Evolutionary conservation across 345 rosid genomes (phyloP).

Genomic region (Dimocarpus longan): DNA sequence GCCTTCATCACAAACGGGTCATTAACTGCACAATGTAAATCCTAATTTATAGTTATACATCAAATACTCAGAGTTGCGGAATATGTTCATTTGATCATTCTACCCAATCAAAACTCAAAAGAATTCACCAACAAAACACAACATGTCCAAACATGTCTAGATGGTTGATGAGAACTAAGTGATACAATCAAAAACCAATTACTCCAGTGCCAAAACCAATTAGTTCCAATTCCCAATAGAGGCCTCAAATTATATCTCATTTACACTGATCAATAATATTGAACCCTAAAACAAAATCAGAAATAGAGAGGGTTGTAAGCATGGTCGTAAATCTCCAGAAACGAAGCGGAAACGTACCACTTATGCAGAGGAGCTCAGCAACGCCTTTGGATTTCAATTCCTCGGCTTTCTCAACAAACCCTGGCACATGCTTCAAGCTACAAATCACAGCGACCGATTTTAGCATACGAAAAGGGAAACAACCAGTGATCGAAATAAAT

Average conservation of each 20-base stretch:
- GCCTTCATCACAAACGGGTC: slow-evolving; percentile 98
- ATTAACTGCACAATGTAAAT: slow-evolving; percentile 58
- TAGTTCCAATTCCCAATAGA: too few relatives aligned
- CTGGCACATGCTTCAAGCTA: slow-evolving; percentile 95
- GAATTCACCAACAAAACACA: neutral
- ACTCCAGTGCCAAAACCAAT: too few relatives aligned
- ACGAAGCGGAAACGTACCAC: slow-evolving; percentile 49
- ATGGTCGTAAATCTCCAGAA: too few relatives aligned
- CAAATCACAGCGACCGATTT: slow-evolving; percentile 7
- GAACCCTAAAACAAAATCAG: neutral
- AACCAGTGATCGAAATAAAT: neutral
- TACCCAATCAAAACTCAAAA: neutral
- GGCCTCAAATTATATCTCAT: too few relatives aligned
- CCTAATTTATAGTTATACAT: neutral
- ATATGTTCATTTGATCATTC: too few relatives aligned
- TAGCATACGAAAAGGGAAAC: neutral
- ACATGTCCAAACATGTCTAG: neutral
- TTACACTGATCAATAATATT: too few relatives aligned
- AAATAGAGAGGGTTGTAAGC: neutral
- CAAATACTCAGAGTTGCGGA: neutral
- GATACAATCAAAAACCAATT: too few relatives aligned
- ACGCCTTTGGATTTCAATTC: slow-evolving; percentile 85
- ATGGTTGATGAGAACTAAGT: neutral
- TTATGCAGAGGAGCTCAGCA: slow-evolving; percentile 72
- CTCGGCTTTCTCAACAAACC: slow-evolving; percentile 87